Base-by-base conservation (phyloP, 768 basidiomycete species). In the Lactarius sanguifluus region DNA sequence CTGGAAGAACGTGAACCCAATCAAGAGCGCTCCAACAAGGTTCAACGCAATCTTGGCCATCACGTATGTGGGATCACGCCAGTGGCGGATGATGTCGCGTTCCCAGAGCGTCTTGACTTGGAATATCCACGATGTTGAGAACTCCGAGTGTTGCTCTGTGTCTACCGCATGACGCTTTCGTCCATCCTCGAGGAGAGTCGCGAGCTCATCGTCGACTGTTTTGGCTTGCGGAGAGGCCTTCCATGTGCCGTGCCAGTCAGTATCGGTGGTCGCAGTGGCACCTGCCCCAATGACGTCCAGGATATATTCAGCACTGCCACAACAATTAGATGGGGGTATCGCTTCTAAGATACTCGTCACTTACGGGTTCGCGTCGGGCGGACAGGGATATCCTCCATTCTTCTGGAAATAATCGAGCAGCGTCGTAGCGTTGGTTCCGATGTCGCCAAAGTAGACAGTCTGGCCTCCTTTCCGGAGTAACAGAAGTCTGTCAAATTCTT, bases 161-260 rank as follows among this genome's bases (percentile, higher is more conserved):
- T 71, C 60, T n/a, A 73, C 71, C 12, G 75, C 61, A 4, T 70
- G 68, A 16, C 71, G 73, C 43, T 69, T 72, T 3, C 71, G 73
- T 3, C 79, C 77, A 20, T 81, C 76, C 15, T 69, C 43, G 58
- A 83, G 80, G 68, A 86, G 76, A 1, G 68, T 57, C 10, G 81
- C 79, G 41, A 86, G 79, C 30, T 66, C 57, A 76, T 12, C 73
- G 67, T 62, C 58, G 40, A 66, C 57, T 2, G 43, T 30, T 38
- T 66, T 72, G 62, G 70, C 78, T 76, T 95, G 89, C 0, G 85
- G 79, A 5, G 89, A 92, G 43, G 89, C 85, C 20, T 84, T 76
- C 94, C 94, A 96, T 58, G 93, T 80, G 68, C 92, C 86, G 63
- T 87, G 86, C 94, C 94, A 96, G 72, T 96, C 94, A 38, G 86